A percentile compares a stretch with the other conserved stretches of the same genome.
These are phyloP conservation scores for Sporobolomyces roseus DNA, from an alignment of 768 basidiomycete genomes.

Conservation along the genomic window DNA sequence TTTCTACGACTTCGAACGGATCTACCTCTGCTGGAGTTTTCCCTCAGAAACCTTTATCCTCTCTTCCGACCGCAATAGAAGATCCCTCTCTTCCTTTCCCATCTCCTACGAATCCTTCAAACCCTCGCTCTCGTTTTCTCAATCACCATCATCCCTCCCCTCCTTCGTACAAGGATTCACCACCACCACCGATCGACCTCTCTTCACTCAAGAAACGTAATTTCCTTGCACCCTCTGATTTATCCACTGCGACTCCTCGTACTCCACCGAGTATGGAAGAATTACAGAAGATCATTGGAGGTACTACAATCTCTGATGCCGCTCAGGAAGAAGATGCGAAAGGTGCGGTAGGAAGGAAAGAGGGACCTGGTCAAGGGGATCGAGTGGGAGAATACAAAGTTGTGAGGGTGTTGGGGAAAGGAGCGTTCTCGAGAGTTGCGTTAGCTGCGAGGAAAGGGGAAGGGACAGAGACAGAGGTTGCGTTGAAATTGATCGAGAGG, in stretches of 20 bases:
- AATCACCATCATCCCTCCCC: background rate
- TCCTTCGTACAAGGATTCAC: background rate
- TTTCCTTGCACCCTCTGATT: background rate
- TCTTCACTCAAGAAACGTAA: background rate
- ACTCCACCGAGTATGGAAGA: constrained; percentile 10
- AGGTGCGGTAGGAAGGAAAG: background rate
- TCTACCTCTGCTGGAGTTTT: background rate
- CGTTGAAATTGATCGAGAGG: constrained; percentile 58
- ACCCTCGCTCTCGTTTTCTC: background rate
- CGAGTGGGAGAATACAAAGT: constrained; percentile 45
- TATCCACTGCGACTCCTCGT: background rate
- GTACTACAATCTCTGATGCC: background rate
- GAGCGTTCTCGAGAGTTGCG: constrained; percentile 71
- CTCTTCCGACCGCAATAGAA: constrained; percentile 3
- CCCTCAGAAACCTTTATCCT: background rate
- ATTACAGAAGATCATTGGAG: constrained; percentile 4
- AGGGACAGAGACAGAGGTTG: constrained; percentile 47
- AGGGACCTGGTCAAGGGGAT: constrained; percentile 21
- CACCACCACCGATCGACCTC: constrained; percentile 9
- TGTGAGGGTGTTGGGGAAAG: constrained; percentile 60
- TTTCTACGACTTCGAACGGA: background rate
- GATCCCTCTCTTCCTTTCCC: no score
- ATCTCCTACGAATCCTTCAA: background rate
- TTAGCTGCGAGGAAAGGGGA: constrained; percentile 20
- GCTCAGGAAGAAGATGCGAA: background rate